A percentile compares a stretch with the other conserved stretches of the same genome.
These are phyloP conservation scores for Terfezia boudieri DNA, from an alignment of 495 filamentous ascomycete genomes.

Conservation along the genomic window DNA sequence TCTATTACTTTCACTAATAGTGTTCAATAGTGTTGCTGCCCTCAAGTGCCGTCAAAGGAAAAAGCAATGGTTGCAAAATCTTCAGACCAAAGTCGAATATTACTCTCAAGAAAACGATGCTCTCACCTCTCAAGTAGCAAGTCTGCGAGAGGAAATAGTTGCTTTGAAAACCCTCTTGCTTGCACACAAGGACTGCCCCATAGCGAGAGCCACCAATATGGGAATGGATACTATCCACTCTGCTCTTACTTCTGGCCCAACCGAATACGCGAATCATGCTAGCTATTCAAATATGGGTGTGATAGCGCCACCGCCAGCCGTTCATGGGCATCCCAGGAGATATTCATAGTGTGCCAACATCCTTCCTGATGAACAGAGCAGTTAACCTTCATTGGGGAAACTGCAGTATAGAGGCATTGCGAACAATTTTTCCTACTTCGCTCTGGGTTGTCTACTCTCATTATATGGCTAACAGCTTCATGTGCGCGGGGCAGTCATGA, in stretches of 20 bases:
- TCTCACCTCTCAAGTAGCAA: constrained; percentile 57
- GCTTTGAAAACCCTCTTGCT: constrained; percentile 82
- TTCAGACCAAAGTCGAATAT: constrained; percentile 85
- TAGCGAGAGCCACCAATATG: not conserved
- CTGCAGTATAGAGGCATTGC: too few relatives aligned
- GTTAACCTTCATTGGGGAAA: too few relatives aligned
- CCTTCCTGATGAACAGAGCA: too few relatives aligned
- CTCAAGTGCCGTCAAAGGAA: constrained; percentile 95
- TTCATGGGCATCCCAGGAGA: not conserved
- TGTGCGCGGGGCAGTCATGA: too few relatives aligned
- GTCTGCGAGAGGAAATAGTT: constrained; percentile 80
- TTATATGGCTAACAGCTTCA: too few relatives aligned
- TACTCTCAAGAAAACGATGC: constrained; percentile 80
- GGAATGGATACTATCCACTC: not conserved
- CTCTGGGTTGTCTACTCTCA: too few relatives aligned
- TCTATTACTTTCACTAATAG: constrained; percentile 2
- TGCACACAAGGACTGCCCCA: constrained; percentile 87
- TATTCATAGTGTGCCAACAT: not conserved
- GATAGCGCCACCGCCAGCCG: not conserved
- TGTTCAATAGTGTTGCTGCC: constrained; percentile 53
- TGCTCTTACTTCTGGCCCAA: not conserved
- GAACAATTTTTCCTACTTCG: too few relatives aligned
- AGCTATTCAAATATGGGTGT: not conserved
- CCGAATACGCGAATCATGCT: not conserved
- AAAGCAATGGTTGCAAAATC: constrained; percentile 94